phyloP scores from a whole-genome alignment of 2,329 filamentous ascomycete genomes.

The Fusarium gaditjirri region DNA sequence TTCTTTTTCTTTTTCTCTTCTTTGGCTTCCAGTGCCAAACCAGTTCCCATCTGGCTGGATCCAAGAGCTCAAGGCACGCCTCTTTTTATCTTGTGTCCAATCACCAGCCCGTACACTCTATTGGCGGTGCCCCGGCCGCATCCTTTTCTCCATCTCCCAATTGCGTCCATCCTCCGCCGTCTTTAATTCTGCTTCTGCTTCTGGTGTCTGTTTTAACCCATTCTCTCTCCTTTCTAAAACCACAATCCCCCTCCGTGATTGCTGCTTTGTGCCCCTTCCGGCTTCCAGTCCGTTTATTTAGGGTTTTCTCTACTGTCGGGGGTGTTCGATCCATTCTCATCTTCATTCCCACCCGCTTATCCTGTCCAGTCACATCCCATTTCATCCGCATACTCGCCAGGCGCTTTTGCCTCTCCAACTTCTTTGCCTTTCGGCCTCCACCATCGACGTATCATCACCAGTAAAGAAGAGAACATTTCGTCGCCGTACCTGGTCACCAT shows the following conservation, averaged over 20 bases:
- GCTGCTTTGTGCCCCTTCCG: constrained; percentile 6
- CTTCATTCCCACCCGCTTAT: background rate
- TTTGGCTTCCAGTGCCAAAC: constrained; percentile 27
- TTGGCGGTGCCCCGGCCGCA: constrained; percentile 37
- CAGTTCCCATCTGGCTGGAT: constrained; percentile 28
- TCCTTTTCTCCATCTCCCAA: constrained; percentile 9
- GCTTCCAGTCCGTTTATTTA: constrained; percentile 29
- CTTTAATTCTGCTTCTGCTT: constrained; percentile 8
- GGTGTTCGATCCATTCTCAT: constrained; percentile 16
- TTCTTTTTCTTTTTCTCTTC: constrained; percentile 32
- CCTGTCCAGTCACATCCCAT: background rate
- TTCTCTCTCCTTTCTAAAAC: constrained; percentile 19
- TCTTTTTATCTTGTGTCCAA: constrained; percentile 27
- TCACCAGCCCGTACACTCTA: constrained; percentile 10
- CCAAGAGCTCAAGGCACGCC: constrained; percentile 24
- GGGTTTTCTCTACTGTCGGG: constrained; percentile 19
- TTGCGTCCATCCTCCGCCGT: background rate
- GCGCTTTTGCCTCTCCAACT: background rate
- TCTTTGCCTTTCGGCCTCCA: constrained; percentile 9
- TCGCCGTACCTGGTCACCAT: background rate
- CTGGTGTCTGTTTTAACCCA: constrained; percentile 4
- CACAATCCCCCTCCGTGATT: constrained; percentile 4
- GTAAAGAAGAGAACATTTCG: background rate
- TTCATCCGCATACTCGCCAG: constrained; percentile 20
- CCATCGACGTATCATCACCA: constrained; percentile 11